Evolutionary conservation across 257 asterid species (phyloP), one percentile per base, ranked within the genome.

Genomic region (Penstemon eatonii): DNA sequence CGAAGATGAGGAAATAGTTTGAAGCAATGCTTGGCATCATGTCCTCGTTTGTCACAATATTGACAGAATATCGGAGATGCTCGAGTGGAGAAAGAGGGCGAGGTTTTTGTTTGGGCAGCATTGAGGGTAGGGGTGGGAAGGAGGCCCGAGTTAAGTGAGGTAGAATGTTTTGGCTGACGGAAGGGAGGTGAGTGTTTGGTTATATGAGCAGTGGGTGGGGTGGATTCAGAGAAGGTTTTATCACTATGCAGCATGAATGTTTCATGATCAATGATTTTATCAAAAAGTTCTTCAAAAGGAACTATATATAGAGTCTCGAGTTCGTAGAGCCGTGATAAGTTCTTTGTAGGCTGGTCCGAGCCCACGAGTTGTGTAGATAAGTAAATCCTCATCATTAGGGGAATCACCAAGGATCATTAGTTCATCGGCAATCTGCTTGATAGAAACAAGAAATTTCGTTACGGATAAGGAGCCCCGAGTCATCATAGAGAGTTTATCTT

Each of bases 261-360:
- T 11, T 58, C 63, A 58, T 58, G 63, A 8, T 58, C 45, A 9
- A 58, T 58, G 44, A 58, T 36, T 38, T 58, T 58, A 58, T 58
- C 44, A 33, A 58, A 58, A 40, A 58, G 9, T 58, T 58, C 63
- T 58, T 58, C 44, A 13, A 58, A 58, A 9, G 44, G 63, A 19
- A 58, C 44, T 2, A 58, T n/a, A 2, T 15, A 15, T 15, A 15
- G 44, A 19, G 8, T 58, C 41, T 18, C 63, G 45, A 58, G 63
- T 58, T 5, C 44, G 8, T 42, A 58, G 8, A 38, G 44, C 63
- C 6, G 44, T 58, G 36, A 58, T 58, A 1, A 58, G 36, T 18
- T 58, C 44, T 38, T 58, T 58, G 44, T 58, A 58, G 13, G 45
- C 6, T 2, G n/a, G 10, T 15, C 18, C 18, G 18, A 15, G 18